A percentile compares a stretch with the other conserved stretches of the same genome.
Conservation (phyloP, 2,329 filamentous ascomycete species). For the Phaeosphaeriaceae sp. region DNA sequence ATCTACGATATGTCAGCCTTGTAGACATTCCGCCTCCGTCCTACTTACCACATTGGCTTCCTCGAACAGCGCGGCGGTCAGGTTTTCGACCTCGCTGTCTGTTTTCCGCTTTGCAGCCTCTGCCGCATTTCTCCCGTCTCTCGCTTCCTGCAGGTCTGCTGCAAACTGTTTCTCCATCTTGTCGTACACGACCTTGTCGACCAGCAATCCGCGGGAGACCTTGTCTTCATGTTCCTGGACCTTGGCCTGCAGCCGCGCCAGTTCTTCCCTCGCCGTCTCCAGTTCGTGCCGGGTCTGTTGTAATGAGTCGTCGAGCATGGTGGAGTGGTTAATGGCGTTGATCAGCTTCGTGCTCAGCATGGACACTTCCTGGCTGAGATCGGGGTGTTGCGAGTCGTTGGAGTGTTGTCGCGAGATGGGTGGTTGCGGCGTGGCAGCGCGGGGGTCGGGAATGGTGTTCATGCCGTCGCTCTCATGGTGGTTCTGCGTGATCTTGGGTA, state of each 20-base stretch:
- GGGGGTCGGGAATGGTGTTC: slow-evolving; percentile 69
- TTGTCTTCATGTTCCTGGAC: slow-evolving; percentile 73
- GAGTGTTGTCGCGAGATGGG: slow-evolving; percentile 50
- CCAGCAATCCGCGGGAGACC: slow-evolving; percentile 75
- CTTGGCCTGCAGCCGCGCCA: slow-evolving; percentile 72
- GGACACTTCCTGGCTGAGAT: slow-evolving; percentile 79
- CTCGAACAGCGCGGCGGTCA: slow-evolving; percentile 94
- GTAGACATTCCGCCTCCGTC: not conserved
- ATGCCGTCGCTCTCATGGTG: slow-evolving; percentile 63
- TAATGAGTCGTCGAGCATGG: slow-evolving; percentile 85
- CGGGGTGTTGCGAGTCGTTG: slow-evolving; percentile 64
- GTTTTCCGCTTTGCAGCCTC: slow-evolving; percentile 81
- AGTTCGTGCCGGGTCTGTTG: slow-evolving; percentile 84
- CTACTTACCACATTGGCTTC: slow-evolving; percentile 82
- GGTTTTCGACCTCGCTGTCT: slow-evolving; percentile 86
- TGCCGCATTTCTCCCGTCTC: slow-evolving; percentile 49
- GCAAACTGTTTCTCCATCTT: slow-evolving; percentile 51
- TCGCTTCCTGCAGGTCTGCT: slow-evolving; percentile 52
- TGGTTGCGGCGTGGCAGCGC: slow-evolving; percentile 49
- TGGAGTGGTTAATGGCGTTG: slow-evolving; percentile 96
- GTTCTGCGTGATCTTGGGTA: slow-evolving; percentile 38
- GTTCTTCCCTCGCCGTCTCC: slow-evolving; percentile 71
- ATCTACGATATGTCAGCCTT: slow-evolving; percentile 61
- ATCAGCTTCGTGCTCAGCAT: slow-evolving; percentile 94
- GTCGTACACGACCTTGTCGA: slow-evolving; percentile 78